These are phyloP conservation scores for Ochetophila trinervis DNA, from an alignment of 306 rosid species.

Conservation along the genomic window DNA sequence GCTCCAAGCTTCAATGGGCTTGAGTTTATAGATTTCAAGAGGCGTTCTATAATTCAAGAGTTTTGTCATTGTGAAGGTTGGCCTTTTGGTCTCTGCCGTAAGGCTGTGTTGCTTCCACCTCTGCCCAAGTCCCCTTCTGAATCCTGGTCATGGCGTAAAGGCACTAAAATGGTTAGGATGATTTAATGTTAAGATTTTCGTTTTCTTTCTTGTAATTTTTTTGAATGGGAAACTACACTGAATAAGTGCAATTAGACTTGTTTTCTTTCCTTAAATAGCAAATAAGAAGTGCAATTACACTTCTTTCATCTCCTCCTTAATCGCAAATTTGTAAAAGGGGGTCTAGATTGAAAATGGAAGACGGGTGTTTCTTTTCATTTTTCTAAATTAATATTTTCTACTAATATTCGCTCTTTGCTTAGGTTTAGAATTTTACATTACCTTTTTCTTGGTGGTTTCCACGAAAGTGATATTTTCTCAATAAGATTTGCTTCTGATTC, in stretches of 20 bases:
- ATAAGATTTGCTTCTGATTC: not conserved
- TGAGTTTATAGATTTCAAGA: slow-evolving; percentile 46
- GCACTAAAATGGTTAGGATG: slow-evolving; percentile 24
- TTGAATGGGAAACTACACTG: not conserved
- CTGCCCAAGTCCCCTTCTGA: slow-evolving; percentile 82
- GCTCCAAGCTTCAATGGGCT: slow-evolving; percentile 59
- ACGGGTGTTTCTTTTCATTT: no score
- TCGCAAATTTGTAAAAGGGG: no score
- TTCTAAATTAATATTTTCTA: no score
- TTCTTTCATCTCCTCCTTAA: no score
- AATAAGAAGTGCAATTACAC: no score
- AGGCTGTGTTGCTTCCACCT: slow-evolving; percentile 88
- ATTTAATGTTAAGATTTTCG: slow-evolving; percentile 4
- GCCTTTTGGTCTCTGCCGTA: slow-evolving; percentile 91
- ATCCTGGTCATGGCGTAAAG: slow-evolving; percentile 69
- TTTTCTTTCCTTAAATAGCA: not conserved
- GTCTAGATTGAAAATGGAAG: no score
- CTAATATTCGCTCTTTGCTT: no score
- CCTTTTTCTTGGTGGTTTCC: not conserved
- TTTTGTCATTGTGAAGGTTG: slow-evolving; percentile 85
- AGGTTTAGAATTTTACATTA: no score
- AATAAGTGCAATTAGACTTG: not conserved
- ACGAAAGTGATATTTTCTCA: not conserved
- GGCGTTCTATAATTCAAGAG: slow-evolving; percentile 65
- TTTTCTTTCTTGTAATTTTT: not conserved